Evolutionary conservation across 2,329 filamentous ascomycete genomes (phyloP).

Genomic region (Acrodontium crateriforme): DNA sequence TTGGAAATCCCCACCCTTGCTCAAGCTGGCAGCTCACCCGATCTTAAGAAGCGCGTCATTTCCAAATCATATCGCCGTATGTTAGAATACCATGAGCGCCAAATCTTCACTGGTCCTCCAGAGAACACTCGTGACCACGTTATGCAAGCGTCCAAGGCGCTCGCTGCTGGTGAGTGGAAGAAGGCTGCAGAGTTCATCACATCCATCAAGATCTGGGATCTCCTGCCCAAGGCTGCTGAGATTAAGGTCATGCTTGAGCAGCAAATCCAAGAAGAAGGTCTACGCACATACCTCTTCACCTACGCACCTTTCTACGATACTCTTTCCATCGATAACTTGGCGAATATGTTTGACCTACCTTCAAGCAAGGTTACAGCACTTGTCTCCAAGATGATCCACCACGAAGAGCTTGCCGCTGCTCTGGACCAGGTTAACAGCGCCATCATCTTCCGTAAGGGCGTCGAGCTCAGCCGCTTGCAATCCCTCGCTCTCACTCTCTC

Average conservation of each 20-base stretch:
- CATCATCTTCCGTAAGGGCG: constrained; percentile 98
- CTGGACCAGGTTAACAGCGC: constrained; percentile 95
- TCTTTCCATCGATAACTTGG: constrained; percentile 69
- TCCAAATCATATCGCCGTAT: constrained; percentile 99
- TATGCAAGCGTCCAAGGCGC: constrained; percentile 95
- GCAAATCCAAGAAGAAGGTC: constrained; percentile 96
- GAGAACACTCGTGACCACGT: constrained; percentile 99
- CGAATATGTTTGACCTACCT: constrained; percentile 89
- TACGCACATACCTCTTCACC: constrained; percentile 96
- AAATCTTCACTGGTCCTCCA: constrained; percentile 95
- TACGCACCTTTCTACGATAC: constrained; percentile 99
- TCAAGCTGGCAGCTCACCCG: constrained; percentile 89
- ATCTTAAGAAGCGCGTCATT: constrained; percentile 93
- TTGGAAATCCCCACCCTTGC: constrained; percentile 94
- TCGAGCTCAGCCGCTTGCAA: constrained; percentile 91
- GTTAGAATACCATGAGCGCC: constrained; percentile 97
- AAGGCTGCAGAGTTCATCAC: constrained; percentile 87
- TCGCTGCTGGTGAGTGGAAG: constrained; percentile 97
- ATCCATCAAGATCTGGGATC: constrained; percentile 98
- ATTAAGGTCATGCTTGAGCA: constrained; percentile 96
- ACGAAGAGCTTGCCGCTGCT: constrained; percentile 91
- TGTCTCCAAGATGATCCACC: constrained; percentile 98
- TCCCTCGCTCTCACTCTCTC: constrained; percentile 85
- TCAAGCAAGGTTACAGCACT: constrained; percentile 85
- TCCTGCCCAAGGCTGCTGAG: constrained; percentile 82